phyloP scores from a whole-genome alignment of 2,329 filamentous ascomycete genomes.

The Thermomyces lanuginosus region DNA sequence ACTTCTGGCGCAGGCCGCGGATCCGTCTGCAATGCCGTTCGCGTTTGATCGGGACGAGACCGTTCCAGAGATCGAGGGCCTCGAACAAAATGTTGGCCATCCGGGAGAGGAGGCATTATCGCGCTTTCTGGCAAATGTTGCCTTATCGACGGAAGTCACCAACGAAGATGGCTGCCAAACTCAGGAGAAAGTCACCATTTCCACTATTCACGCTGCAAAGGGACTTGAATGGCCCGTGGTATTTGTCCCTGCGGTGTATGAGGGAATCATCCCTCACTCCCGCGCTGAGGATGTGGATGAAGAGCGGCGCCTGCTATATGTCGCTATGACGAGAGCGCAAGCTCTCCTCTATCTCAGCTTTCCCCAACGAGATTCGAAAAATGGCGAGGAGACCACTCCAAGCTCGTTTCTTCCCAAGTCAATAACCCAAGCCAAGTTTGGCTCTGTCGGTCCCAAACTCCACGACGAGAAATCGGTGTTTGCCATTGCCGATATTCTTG shows the following conservation, averaged over 20 bases:
- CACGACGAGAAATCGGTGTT: constrained; percentile 44
- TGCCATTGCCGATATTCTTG: constrained; percentile 55
- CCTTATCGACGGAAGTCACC: constrained; percentile 60
- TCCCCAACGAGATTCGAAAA: constrained; percentile 49
- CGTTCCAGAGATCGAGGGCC: constrained; percentile 51
- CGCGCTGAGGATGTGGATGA: constrained; percentile 74
- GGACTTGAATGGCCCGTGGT: constrained; percentile 93
- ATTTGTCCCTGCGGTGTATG: constrained; percentile 78
- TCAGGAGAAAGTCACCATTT: constrained; percentile 58
- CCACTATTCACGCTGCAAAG: constrained; percentile 91
- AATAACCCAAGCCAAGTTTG: constrained; percentile 37
- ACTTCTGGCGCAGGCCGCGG: constrained; percentile 60
- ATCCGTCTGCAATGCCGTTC: constrained; percentile 39
- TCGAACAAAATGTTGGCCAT: constrained; percentile 43
- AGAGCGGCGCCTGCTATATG: constrained; percentile 76
- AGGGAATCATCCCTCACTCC: constrained; percentile 79
- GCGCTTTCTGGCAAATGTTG: constrained; percentile 75
- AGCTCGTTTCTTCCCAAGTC: constrained; percentile 54
- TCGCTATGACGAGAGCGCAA: constrained; percentile 91
- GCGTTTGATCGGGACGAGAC: constrained; percentile 38
- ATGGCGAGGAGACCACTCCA: constrained; percentile 43
- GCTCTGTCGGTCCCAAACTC: constrained; percentile 53
- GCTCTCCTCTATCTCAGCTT: constrained; percentile 72
- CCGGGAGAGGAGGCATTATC: constrained; percentile 48
- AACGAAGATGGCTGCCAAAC: constrained; percentile 39